Evolutionary conservation across 352 stramenopile genomes (phyloP).

Genomic region (Sclerospora graminicola): DNA sequence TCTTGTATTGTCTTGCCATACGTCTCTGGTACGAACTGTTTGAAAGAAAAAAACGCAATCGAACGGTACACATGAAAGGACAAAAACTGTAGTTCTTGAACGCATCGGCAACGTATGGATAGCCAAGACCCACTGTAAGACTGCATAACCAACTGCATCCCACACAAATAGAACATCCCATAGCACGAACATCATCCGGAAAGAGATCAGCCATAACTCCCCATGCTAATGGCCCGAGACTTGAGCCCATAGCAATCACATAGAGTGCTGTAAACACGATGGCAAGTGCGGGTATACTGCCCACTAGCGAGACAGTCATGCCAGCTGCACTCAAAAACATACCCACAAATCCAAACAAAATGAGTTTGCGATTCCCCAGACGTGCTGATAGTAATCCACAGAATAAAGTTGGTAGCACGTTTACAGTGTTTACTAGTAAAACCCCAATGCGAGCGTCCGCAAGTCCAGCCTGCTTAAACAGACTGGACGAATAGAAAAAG

Average conservation of each 20-base stretch:
- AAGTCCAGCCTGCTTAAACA: conserved; percentile 52
- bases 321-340: conserved; percentile 41
- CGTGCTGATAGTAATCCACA: conserved; percentile 24
- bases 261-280: conserved; percentile 49
- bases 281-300: conserved; percentile 18
- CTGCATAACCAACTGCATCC: conserved; percentile 43
- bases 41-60: conserved; percentile 32
- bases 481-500: conserved; percentile 57
- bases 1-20: conserved; percentile 53
- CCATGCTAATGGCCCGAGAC: conserved; percentile 43
- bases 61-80: conserved; percentile 38
- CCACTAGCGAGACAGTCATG: conserved; percentile 31
- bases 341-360: conserved; percentile 30
- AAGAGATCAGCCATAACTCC: conserved; percentile 46
- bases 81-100: conserved; percentile 39
- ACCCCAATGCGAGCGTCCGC: conserved; percentile 42
- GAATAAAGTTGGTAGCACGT: conserved; percentile 37
- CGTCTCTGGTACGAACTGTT: conserved; percentile 41
- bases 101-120: conserved; percentile 38
- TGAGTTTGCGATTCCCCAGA: conserved; percentile 38
- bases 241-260: conserved; percentile 35
- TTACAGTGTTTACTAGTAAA: conserved; percentile 44
- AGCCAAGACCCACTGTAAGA: conserved; percentile 37
- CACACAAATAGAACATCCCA: conserved; percentile 34
- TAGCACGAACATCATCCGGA: conserved; percentile 40